Base-by-base conservation (phyloP, 176 grass and related monocot species). In the Chloris gayana region DNA sequence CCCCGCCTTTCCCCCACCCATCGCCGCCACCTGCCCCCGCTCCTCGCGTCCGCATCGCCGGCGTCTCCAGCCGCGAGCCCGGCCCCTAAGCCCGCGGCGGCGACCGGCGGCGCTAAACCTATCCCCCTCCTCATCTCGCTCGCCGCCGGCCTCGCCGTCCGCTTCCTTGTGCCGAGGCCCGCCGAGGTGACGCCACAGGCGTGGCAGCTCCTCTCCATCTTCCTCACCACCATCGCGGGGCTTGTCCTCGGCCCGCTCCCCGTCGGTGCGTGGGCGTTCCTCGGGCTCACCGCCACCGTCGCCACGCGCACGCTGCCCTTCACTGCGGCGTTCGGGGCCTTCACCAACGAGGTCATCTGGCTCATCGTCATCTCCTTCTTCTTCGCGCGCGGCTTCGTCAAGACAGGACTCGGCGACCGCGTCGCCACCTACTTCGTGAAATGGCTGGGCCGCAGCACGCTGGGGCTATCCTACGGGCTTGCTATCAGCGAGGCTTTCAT, bases 301-400 rank as follows among this genome's bases (percentile, higher is more conserved):
- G 72, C 81, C 50, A 97, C 90, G 38, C 71, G 85, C 63, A 97
- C 93, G 39, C 88, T 97, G 31, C 69, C 83, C 32, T 97, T 97
- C 85, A 4, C 88, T 21, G 88, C 85, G 11, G 93, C 90, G 9
- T 97, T 97, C 69, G 88, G 70, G 25, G 93, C 93, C 2, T 97
- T 93, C 88, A 88, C 86, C 26, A 93, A 93, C 42, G 91, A 97
- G 86, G 94, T 94, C 44, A 97, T 94, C 62, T 97, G 94, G 94
- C 89, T 97, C 76, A 97, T 97, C 81, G 91, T 97, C 59, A 97
- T 97, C 57, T 97, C 94, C 66, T 97, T 97, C 85, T 97, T 97
- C 89, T 94, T 97, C 82, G 94, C 94, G 27, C 86, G 94, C 61
- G 94, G 94, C 3, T 97, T 97, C 75, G 94, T 97, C 60, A 97